These are phyloP conservation scores for Leccinum subtestaceum DNA, from an alignment of 768 basidiomycete genomes.

Conservation along the genomic window DNA sequence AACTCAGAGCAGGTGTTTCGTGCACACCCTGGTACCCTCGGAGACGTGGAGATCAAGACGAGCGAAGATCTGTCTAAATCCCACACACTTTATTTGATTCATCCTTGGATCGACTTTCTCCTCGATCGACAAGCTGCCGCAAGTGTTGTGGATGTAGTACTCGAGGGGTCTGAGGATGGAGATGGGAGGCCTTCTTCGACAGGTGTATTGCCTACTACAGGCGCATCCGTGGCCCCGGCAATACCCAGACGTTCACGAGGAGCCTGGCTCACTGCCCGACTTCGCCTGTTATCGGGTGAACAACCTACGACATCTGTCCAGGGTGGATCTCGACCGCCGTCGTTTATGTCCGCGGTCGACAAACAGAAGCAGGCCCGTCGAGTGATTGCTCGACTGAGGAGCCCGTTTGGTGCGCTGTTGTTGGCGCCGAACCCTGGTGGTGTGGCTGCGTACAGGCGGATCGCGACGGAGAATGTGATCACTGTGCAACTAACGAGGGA, in stretches of 20 bases:
- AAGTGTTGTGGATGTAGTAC: not conserved
- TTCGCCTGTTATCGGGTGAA: conserved; percentile 6
- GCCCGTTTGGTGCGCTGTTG: not conserved
- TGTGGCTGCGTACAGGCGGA: conserved; percentile 7
- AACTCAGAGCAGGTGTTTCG: not conserved
- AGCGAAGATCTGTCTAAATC: not conserved
- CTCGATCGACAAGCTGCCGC: not conserved
- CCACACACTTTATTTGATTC: not conserved
- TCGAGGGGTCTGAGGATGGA: not conserved
- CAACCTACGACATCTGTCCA: not conserved
- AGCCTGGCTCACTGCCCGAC: not conserved
- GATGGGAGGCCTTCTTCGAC: not conserved
- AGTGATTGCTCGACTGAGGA: not conserved
- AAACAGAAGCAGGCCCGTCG: not conserved
- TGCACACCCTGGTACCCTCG: not conserved
- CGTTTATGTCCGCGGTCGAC: not conserved
- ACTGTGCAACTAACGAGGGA: conserved; percentile 4
- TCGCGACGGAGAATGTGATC: conserved; percentile 12
- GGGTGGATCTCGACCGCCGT: not conserved
- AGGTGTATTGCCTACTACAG: not conserved
- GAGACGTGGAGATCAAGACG: not conserved
- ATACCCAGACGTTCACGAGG: not conserved
- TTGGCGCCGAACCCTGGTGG: not conserved
- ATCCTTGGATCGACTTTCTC: not conserved
- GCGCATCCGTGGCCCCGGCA: too few relatives aligned